These are phyloP conservation scores for Centrapalus pauciflorus DNA, from an alignment of 129 eudicot genomes.

Conservation along the genomic window DNA sequence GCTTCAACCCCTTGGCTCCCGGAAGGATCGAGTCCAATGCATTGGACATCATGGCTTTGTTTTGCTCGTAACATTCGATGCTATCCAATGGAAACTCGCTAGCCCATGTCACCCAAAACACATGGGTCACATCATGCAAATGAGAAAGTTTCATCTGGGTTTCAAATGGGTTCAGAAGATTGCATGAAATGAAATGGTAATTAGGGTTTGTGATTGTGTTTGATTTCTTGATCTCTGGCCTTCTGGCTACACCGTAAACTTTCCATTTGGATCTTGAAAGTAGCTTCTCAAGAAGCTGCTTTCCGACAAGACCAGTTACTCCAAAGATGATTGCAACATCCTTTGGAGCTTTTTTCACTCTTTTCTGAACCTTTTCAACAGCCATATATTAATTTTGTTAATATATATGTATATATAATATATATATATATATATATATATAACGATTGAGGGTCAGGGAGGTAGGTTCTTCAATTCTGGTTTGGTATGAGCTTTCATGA, in stretches of 20 bases:
- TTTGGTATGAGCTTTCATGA: conserved; percentile 8
- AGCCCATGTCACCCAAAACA: conserved; percentile 96
- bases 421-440: neutral
- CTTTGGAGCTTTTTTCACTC: conserved; percentile 20
- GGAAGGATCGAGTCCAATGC: conserved; percentile 64
- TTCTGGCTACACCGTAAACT: conserved; percentile 76
- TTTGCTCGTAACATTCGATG: conserved; percentile 65
- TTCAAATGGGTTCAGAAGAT: conserved; percentile 57
- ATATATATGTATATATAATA: neutral
- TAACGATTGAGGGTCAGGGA: neutral
- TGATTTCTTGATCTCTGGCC: conserved; percentile 25
- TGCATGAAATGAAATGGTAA: conserved; percentile 69
- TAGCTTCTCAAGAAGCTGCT: conserved; percentile 60
- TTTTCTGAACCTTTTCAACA: conserved; percentile 32
- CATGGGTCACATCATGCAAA: conserved; percentile 64
- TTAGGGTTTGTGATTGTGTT: conserved; percentile 21
- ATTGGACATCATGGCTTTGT: conserved; percentile 76
- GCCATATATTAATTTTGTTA: conserved; percentile 30
- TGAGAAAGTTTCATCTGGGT: conserved; percentile 42
- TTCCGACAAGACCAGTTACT: conserved; percentile 81
- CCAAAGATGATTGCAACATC: conserved; percentile 78
- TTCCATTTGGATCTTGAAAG: conserved; percentile 60
- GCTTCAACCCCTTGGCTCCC: conserved; percentile 44
- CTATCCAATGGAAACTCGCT: conserved; percentile 72
- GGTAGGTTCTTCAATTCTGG: conserved; percentile 6